A percentile compares a stretch with the other conserved stretches of the same genome.
These are phyloP conservation scores for Aspergillus sp. DNA, from an alignment of 2,329 filamentous ascomycete species.

Conservation along the genomic window DNA sequence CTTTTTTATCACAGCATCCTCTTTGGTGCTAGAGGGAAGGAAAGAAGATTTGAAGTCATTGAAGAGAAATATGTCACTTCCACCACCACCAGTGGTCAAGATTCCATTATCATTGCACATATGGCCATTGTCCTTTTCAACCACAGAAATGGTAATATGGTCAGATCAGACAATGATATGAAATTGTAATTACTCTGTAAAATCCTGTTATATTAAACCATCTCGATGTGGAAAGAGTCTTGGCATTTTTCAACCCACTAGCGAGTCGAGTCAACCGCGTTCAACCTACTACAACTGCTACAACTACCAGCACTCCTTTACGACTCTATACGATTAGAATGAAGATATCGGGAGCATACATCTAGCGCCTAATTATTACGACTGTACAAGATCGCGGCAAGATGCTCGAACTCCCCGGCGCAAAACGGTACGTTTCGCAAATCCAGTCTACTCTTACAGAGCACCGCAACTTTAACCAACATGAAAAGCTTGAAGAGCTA, in stretches of 20 bases:
- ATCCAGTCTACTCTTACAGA: background rate
- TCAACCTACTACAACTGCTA: background rate
- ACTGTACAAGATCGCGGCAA: background rate
- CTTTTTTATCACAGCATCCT: too few relatives aligned
- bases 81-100: too few relatives aligned
- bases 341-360: background rate
- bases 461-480: background rate
- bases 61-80: too few relatives aligned
- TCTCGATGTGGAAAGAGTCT: background rate
- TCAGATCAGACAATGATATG: too few relatives aligned
- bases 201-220: too few relatives aligned
- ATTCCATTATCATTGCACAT: too few relatives aligned
- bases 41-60: too few relatives aligned
- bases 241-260: slow-evolving; percentile 1
- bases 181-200: too few relatives aligned
- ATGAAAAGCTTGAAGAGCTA: too few relatives aligned
- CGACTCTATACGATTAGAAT: background rate
- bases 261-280: background rate
- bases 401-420: slow-evolving; percentile 32
- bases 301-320: background rate
- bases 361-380: background rate
- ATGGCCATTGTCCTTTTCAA: too few relatives aligned
- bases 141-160: too few relatives aligned
- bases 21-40: too few relatives aligned
- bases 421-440: slow-evolving; percentile 25